Evolutionary conservation across 2,329 filamentous ascomycete genomes (phyloP), one percentile per base, ranked within the genome.

Genomic region (Xylariaceae sp.): DNA sequence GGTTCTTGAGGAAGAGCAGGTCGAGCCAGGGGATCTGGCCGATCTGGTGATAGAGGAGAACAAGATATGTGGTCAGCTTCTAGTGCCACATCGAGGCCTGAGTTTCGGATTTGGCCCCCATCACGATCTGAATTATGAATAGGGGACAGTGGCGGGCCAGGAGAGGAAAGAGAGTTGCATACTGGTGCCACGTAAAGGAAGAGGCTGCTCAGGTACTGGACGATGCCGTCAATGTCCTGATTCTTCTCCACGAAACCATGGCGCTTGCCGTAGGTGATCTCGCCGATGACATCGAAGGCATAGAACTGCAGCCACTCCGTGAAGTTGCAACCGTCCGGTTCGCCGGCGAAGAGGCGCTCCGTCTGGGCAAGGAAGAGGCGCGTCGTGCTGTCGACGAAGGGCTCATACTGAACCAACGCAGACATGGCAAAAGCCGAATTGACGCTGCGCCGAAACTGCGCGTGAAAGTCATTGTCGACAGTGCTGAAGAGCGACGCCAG

Each of bases 391-490:
- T 86, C 82, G 25, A 92, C 83, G 22, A 86, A 79, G 1, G 84
- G 83, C 51, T 92, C 85, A 49, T 88, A 88, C 50, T 83, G 77
- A 15, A 88, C 76, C 3, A 90, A 63, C 0, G 80, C 73, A 8
- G 75, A 81, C 83, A 89, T 88, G 40, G 81, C 72, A 51, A 88
- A 90, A 4, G 81, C 83, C 40, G 70, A 74, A 58, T 83, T 88
- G 36, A 92, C 80, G 44, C 77, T 82, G 39, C 83, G 72, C 18
- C 83, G 74, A 52, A 89, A 80, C 48, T 79, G 75, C 25, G 80
- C 75, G 54, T 90, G 85, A 59, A 83, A 89, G 26, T 71, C 65
- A 43, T 89, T 83, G 55, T 85, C 76, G 5, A 74, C 78, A 1
- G 83, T 85, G 50, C 78, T 83, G 63, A 90, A 90, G 13, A 92